Evolutionary conservation across 2,329 filamentous ascomycete species (phyloP).

Genomic region (Lecanicillium sp.): DNA sequence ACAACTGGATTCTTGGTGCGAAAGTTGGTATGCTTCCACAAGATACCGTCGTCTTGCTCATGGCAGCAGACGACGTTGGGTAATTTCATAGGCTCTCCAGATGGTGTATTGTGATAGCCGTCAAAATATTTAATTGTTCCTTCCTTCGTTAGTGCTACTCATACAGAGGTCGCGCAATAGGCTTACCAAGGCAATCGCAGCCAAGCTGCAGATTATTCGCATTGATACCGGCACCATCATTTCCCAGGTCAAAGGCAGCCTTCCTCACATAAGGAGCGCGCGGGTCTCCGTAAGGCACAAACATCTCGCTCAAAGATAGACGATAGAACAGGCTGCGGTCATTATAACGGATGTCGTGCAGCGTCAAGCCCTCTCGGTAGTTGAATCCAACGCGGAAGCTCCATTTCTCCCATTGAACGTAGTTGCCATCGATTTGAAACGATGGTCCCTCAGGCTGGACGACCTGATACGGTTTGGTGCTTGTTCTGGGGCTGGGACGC

Average conservation of each 20-base stretch:
- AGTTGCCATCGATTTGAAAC: constrained; percentile 37
- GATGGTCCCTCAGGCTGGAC: constrained; percentile 27
- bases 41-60: constrained; percentile 43
- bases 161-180: too few relatives aligned
- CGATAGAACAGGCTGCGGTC: constrained; percentile 59
- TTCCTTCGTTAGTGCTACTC: not conserved
- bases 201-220: constrained; percentile 60
- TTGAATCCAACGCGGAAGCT: constrained; percentile 62
- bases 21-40: constrained; percentile 59
- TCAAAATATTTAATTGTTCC: constrained; percentile 45
- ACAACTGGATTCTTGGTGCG: constrained; percentile 51
- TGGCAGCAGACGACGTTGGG: constrained; percentile 32
- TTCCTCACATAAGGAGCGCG: constrained; percentile 58
- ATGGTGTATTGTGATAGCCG: constrained; percentile 26
- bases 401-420: constrained; percentile 56
- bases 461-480: constrained; percentile 26
- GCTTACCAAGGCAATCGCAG: constrained; percentile 53
- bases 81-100: constrained; percentile 26
- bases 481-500: constrained; percentile 19
- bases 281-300: constrained; percentile 59
- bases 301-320: constrained; percentile 61
- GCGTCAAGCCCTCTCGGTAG: constrained; percentile 58
- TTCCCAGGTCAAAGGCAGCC: constrained; percentile 62
- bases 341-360: constrained; percentile 61
- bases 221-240: constrained; percentile 57